Evolutionary conservation across 176 grass and related monocot genomes (phyloP).

Genomic region (Aegilops sharonensis): DNA sequence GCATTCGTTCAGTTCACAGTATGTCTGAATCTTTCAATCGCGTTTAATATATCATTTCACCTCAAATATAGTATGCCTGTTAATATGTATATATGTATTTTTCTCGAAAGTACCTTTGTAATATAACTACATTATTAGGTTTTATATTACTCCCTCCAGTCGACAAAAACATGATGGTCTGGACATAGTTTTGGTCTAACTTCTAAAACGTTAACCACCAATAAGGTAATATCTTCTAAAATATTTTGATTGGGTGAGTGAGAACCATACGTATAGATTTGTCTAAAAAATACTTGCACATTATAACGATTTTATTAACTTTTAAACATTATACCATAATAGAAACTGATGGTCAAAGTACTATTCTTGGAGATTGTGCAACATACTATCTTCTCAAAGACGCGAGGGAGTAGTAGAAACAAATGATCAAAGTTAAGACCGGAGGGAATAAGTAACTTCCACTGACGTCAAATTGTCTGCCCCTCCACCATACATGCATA

Average conservation of each 20-base stretch:
- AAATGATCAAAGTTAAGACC: too few species aligned
- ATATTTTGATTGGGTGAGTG: neutral
- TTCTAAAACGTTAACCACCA: neutral
- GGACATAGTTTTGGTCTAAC: neutral
- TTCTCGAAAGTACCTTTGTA: neutral
- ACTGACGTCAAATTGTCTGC: too few species aligned
- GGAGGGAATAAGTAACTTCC: too few species aligned
- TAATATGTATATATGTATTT: neutral
- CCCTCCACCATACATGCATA: too few species aligned
- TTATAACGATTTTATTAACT: neutral
- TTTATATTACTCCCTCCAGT: neutral
- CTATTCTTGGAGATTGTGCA: too few species aligned
- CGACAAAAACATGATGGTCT: neutral
- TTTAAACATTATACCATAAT: neutral
- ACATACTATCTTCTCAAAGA: too few species aligned
- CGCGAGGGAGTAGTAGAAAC: too few species aligned
- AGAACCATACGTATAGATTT: neutral
- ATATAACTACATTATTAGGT: neutral
- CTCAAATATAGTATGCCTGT: neutral
- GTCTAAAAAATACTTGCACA: neutral
- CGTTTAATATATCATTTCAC: neutral
- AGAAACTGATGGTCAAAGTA: neutral
- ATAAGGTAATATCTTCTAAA: neutral
- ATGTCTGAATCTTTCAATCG: conserved; percentile 10
- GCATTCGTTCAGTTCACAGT: conserved; percentile 12